Evolutionary conservation across 139 green algal genomes (phyloP), one percentile per base, ranked within the genome.

Genomic region (Micromonas commoda): DNA sequence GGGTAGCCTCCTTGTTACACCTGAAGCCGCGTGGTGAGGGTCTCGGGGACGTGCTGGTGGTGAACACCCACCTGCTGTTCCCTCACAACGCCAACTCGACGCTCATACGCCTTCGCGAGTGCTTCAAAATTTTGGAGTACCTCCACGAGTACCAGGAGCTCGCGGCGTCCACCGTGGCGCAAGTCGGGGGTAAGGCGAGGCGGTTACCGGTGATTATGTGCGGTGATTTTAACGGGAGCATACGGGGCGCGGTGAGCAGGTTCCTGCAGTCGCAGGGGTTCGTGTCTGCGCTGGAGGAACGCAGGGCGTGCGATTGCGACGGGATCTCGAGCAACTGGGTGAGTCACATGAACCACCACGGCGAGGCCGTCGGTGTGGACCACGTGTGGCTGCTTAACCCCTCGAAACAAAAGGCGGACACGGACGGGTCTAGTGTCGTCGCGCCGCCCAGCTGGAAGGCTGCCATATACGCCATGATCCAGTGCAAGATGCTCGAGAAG

Each of bases 11-110:
- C 57, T 34, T 82, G 37, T 38, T 85, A 45, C 76, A 57, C 24
- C 28, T 82, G 23, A 73, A 38, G 51, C n/a, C n/a, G n/a, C 19
- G 52, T n/a, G 4, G 32, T 6, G 16, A 21, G 23, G 76, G 3
- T 28, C 60, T 31, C 19, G 31, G 19, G 26, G 68, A 85, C 26
- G 26, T 82, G 21, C 37, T 82, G 26, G 31, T 82, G 24, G 70
- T 85, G 26, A 85, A 85, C 81, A 80, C 69, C 51, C 81, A 85
- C 76, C 69, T 85, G 51, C 71, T 85, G 39, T 85, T 85, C 76
- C 81, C 81, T 23, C 81, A 85, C 77, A 85, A 85, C 45, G 64
- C 76, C 16, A 85, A 85, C 68, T 81, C 76, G 24, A 80, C 60
- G 21, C 71, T 85, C 71, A 82, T 85, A 51, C 76, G 81, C 26